phyloP scores from a whole-genome alignment of 2,329 filamentous ascomycete genomes.

The Stagonosporopsis chrysanthemi region DNA sequence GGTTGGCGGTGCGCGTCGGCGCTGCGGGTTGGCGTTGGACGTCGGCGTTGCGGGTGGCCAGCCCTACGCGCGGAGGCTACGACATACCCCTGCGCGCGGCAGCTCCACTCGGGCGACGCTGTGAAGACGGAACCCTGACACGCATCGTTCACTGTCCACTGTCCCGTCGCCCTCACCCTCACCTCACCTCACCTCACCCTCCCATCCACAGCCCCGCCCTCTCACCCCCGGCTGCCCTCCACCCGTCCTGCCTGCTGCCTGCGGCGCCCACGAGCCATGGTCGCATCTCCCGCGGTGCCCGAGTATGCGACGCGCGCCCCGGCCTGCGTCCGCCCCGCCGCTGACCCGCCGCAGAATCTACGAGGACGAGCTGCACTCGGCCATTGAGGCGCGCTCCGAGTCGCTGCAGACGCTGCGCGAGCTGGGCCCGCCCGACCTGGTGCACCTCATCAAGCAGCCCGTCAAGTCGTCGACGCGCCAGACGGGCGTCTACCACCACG shows the following conservation, averaged over 20 bases:
- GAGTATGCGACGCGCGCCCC: constrained; percentile 46
- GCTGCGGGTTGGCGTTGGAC: too few species aligned
- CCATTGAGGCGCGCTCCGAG: constrained; percentile 91
- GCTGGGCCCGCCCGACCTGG: constrained; percentile 92
- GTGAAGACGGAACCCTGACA: too few species aligned
- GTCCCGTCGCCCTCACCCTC: too few species aligned
- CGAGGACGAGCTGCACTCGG: constrained; percentile 90
- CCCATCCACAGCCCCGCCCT: too few species aligned
- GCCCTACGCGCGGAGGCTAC: too few species aligned
- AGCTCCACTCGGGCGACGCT: too few species aligned
- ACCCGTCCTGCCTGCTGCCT: constrained; percentile 21
- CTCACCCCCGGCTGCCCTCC: neutral
- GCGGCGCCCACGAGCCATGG: constrained; percentile 48
- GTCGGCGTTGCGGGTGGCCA: too few species aligned
- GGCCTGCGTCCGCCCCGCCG: constrained; percentile 7
- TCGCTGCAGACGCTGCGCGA: constrained; percentile 85
- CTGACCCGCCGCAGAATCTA: constrained; percentile 71
- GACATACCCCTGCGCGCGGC: too few species aligned
- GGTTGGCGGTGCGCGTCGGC: too few species aligned
- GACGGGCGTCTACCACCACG: constrained; percentile 95
- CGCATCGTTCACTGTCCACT: too few species aligned
- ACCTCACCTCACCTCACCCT: too few species aligned
- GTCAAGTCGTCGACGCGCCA: constrained; percentile 65
- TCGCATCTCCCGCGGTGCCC: constrained; percentile 52
- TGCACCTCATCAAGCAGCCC: constrained; percentile 86